A percentile compares a stretch with the other conserved stretches of the same genome.
Conservation (phyloP, 192 early-diverging fungal species). For the Diversispora eburnea region DNA sequence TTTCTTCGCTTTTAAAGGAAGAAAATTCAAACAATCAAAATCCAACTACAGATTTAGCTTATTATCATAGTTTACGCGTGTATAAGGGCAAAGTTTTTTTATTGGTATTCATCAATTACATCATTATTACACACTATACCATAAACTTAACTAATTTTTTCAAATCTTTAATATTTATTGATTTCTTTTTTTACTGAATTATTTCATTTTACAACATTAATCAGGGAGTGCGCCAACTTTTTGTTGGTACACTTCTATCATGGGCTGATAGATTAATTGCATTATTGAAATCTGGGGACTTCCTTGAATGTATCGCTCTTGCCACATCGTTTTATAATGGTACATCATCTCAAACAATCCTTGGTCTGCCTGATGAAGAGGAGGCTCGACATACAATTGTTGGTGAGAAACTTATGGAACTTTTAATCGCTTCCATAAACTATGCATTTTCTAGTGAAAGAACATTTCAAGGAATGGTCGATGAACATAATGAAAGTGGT, state of each 20-base stretch:
- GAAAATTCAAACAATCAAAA: constrained; percentile 24
- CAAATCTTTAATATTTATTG: not conserved
- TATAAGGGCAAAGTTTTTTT: constrained; percentile 58
- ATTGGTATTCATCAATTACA: constrained; percentile 36
- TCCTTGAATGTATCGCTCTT: constrained; percentile 53
- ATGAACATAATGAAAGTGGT: constrained; percentile 40
- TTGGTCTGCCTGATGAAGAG: constrained; percentile 58
- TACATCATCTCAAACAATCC: constrained; percentile 54
- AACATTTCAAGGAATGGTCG: constrained; percentile 40
- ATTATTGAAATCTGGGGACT: constrained; percentile 52
- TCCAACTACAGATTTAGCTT: constrained; percentile 42
- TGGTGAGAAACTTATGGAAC: constrained; percentile 52
- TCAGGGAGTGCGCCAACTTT: constrained; percentile 52
- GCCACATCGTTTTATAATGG: constrained; percentile 58
- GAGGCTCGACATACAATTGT: constrained; percentile 47
- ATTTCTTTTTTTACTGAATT: not conserved
- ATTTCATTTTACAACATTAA: constrained; percentile 4
- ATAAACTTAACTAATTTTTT: not conserved
- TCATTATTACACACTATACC: too few relatives aligned
- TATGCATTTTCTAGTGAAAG: constrained; percentile 52
- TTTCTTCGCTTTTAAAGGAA: constrained; percentile 39
- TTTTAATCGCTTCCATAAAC: constrained; percentile 50
- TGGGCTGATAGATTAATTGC: constrained; percentile 59
- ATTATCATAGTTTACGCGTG: constrained; percentile 49
- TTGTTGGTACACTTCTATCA: constrained; percentile 50